Percentiles rank a stretch among this genome's conserved stretches.
phyloP scores from a whole-genome alignment of 202 grass and related monocot genomes.

The Miscanthus sacchariflorus region DNA sequence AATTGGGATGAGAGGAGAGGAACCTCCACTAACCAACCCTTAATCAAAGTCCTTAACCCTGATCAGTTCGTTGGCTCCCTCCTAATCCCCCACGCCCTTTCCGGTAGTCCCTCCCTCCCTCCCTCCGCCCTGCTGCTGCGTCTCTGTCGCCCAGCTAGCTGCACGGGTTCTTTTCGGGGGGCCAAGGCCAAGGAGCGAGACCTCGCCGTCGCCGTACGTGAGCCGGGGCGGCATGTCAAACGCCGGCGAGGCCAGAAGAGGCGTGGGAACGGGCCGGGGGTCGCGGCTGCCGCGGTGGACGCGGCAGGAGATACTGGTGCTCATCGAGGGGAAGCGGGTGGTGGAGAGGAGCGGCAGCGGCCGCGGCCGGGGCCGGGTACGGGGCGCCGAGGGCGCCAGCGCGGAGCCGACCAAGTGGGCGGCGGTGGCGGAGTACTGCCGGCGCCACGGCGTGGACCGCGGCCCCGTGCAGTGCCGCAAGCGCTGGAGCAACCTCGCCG shows the following conservation, averaged over 20 bases:
- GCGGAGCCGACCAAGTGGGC: constrained; percentile 85
- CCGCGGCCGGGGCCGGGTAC: constrained; percentile 5
- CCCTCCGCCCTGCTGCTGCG: no score
- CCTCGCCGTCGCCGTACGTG: neutral
- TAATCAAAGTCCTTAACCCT: neutral
- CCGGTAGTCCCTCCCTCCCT: no score
- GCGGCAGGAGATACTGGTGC: constrained; percentile 90
- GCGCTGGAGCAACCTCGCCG: constrained; percentile 95
- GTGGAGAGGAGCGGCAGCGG: constrained; percentile 73
- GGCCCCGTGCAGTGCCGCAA: constrained; percentile 95
- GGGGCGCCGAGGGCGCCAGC: neutral
- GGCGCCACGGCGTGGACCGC: constrained; percentile 76
- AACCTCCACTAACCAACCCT: constrained; percentile 15
- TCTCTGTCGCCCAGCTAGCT: constrained; percentile 40
- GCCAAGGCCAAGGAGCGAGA: neutral
- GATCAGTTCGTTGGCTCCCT: constrained; percentile 31
- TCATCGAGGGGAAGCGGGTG: constrained; percentile 83
- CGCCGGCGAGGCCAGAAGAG: constrained; percentile 44
- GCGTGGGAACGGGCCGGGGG: constrained; percentile 38
- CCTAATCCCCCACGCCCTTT: constrained; percentile 6
- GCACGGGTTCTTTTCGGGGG: neutral
- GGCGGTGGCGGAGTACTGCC: constrained; percentile 80
- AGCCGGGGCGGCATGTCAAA: constrained; percentile 49
- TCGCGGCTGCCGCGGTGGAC: constrained; percentile 87
- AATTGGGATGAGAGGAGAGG: neutral